Base-by-base conservation (phyloP, 192 early-diverging fungal genomes). In the Coemansia sp. region DNA sequence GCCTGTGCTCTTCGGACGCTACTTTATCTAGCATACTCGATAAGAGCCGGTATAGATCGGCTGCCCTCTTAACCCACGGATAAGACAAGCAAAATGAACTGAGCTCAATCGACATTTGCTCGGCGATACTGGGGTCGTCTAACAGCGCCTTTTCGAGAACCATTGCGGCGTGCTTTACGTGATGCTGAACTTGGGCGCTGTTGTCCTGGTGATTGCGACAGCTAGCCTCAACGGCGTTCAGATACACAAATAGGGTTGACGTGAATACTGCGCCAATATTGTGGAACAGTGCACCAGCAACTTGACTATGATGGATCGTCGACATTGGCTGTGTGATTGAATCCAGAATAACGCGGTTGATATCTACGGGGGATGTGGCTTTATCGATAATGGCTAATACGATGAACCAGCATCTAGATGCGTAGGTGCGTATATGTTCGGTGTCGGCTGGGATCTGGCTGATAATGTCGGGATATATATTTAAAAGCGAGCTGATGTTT, bases 71-170 rank as follows among this genome's bases (percentile, higher is more conserved):
- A 63, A 81, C 65, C 61, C 62, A 61, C n/a, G 70, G 55, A 50
- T 75, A 81, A 3, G 79, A 73, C 39, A 81, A 58, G 45, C 79
- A 81, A 49, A 81, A 76, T 3, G 74, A 76, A 56, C 66, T 67
- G 27, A 81, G 67, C 65, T 75, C 74, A 37, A 81, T 76, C 20
- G 60, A 67, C 62, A 81, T 69, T 15, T 53, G 27, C 47, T 71
- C 67, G 0, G 64, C 74, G n/a, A 76, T 45, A 3, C 67, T 43
- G 35, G 29, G 32, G 40, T 81, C 64, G 3, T 41, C 58, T 13
- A 64, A 59, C n/a, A 81, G 30, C 3, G 69, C 74, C 27, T 32
- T 69, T 58, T 65, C 59, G 22, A 81, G 56, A 24, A 76, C 67
- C 49, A 65, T 69, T 27, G 70, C 65, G 13, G 70, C 68, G 12